Evolutionary conservation across 176 grass and related monocot species (phyloP).

Genomic region (Paspalum notatum): DNA sequence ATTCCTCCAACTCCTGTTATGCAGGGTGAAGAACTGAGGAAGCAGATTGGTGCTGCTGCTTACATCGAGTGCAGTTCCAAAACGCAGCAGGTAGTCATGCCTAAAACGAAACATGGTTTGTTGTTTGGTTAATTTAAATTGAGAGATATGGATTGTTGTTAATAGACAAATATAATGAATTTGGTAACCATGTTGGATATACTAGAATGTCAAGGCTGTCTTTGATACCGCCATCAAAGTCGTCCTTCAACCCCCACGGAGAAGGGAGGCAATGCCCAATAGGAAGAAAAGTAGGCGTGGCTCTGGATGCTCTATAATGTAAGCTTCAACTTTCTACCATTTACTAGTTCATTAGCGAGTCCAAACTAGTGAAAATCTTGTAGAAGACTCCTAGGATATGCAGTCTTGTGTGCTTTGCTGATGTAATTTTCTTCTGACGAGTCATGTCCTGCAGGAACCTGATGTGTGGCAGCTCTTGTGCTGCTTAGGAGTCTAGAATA

Average conservation of each 20-base stretch:
- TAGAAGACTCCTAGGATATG: neutral
- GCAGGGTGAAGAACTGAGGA: constrained; percentile 87
- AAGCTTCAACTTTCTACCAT: constrained; percentile 17
- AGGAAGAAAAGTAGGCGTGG: constrained; percentile 73
- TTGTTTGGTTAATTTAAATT: neutral
- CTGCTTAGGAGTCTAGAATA: constrained; percentile 34
- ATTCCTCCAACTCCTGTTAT: neutral
- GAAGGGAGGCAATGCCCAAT: constrained; percentile 55
- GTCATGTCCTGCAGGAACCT: constrained; percentile 42
- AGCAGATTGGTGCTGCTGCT: constrained; percentile 82
- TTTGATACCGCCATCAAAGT: constrained; percentile 96
- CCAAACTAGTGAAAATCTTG: neutral
- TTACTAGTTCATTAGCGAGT: neutral
- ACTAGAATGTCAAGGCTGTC: constrained; percentile 84
- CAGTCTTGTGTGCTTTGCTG: neutral
- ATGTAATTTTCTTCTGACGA: neutral
- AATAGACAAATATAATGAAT: neutral
- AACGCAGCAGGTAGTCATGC: constrained; percentile 67
- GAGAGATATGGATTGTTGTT: neutral
- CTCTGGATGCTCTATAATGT: constrained; percentile 77
- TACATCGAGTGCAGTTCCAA: constrained; percentile 93
- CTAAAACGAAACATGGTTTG: neutral
- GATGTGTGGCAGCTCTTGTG: constrained; percentile 58
- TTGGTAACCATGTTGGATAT: constrained; percentile 3
- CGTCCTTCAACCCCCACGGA: constrained; percentile 86